phyloP scores from a whole-genome alignment of 352 stramenopile species.

The Globisporangium cederbergense region DNA sequence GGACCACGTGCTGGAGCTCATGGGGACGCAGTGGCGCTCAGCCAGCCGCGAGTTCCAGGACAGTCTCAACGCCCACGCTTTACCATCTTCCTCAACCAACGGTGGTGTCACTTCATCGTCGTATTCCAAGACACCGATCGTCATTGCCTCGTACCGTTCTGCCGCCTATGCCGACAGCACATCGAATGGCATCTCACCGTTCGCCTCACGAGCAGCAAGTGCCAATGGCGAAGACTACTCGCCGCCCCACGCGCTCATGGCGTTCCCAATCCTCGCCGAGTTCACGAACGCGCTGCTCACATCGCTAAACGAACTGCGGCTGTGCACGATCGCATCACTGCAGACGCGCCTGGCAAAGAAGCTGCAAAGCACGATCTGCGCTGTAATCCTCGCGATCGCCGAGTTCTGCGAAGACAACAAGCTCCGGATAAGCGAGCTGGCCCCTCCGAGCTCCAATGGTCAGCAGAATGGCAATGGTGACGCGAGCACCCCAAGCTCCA shows the following conservation, averaged over 20 bases:
- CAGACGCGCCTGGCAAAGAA: constrained; percentile 51
- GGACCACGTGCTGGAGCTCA: constrained; percentile 64
- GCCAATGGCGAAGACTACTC: constrained; percentile 41
- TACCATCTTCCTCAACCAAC: constrained; percentile 13
- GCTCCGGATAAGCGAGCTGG: constrained; percentile 22
- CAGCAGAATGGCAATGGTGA: constrained; percentile 5
- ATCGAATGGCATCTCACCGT: constrained; percentile 9
- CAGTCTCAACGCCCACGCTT: constrained; percentile 38
- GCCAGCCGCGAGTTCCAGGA: constrained; percentile 67
- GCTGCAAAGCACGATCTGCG: constrained; percentile 48
- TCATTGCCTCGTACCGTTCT: constrained; percentile 68
- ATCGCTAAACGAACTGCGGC: constrained; percentile 82
- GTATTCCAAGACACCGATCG: constrained; percentile 54
- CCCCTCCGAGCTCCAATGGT: neutral
- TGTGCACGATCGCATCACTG: constrained; percentile 68
- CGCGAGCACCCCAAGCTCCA: constrained; percentile 11
- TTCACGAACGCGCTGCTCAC: constrained; percentile 80
- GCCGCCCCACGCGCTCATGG: constrained; percentile 78
- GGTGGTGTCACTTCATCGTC: constrained; percentile 4
- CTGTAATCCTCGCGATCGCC: constrained; percentile 46
- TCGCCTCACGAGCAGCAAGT: constrained; percentile 1
- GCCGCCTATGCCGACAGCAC: constrained; percentile 12
- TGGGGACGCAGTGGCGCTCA: constrained; percentile 54
- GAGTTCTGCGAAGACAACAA: constrained; percentile 59
- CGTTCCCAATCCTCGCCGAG: constrained; percentile 81